These are phyloP conservation scores for Penicillium paxilli DNA, from an alignment of 495 filamentous ascomycete species.

Conservation along the genomic window DNA sequence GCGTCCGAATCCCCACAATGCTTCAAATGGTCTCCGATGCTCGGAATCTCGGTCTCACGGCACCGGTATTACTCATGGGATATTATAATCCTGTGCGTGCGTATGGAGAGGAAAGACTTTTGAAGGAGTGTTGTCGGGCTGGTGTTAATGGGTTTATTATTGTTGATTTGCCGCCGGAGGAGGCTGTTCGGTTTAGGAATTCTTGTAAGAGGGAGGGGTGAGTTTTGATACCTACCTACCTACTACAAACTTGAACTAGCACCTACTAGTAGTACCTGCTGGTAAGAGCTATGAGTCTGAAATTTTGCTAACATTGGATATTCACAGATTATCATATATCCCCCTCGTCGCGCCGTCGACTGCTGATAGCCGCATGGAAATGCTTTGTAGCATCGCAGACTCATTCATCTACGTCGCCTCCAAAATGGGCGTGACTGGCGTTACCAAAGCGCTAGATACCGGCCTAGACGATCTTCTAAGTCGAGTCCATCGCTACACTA, in stretches of 20 bases:
- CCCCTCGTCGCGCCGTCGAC: conserved; percentile 92
- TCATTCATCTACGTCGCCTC: conserved; percentile 98
- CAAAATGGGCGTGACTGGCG: conserved; percentile 92
- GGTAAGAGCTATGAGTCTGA: too few relatives aligned
- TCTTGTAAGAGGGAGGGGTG: conserved; percentile 73
- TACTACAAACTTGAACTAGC: too few relatives aligned
- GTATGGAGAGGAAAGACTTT: conserved; percentile 85
- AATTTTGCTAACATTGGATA: too few relatives aligned
- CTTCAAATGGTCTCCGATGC: conserved; percentile 78
- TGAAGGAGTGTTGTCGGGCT: conserved; percentile 80
- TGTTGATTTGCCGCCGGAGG: conserved; percentile 92
- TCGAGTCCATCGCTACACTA: conserved; percentile 82
- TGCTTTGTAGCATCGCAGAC: conserved; percentile 94
- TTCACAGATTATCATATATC: conserved; percentile 77
- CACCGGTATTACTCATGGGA: conserved; percentile 89
- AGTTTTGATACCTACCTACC: too few relatives aligned
- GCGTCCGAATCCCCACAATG: conserved; percentile 72
- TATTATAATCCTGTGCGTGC: conserved; percentile 92
- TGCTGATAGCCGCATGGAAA: conserved; percentile 81
- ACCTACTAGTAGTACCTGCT: too few relatives aligned
- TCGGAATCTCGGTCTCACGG: conserved; percentile 68
- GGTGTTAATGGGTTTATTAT: conserved; percentile 96
- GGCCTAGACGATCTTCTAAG: conserved; percentile 74
- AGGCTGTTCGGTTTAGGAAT: conserved; percentile 84
- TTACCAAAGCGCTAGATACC: conserved; percentile 71